phyloP scores from a whole-genome alignment of 495 filamentous ascomycete genomes.

The Ramalina intermedia region DNA sequence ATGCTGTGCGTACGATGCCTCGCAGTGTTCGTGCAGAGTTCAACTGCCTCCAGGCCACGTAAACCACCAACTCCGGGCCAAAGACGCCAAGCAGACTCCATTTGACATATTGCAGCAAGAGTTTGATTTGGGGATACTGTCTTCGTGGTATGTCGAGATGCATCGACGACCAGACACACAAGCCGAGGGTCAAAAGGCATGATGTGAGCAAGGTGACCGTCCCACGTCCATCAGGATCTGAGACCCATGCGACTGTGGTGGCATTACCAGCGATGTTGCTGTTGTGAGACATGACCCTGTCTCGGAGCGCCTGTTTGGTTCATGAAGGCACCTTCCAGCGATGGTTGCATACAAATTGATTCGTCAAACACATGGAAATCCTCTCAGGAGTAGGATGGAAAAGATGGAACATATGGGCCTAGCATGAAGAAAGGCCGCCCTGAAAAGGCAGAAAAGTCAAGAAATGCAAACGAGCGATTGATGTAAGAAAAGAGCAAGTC shows the following conservation, averaged over 20 bases:
- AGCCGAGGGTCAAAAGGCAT: conserved; percentile 21
- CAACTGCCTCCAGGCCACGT: conserved; percentile 7
- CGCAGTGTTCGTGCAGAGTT: conserved; percentile 1
- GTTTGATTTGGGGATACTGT: not conserved
- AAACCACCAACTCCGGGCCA: conserved; percentile 3
- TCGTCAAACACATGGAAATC: too few species aligned
- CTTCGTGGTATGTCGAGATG: conserved; percentile 23
- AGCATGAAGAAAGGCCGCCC: too few species aligned
- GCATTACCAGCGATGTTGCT: too few species aligned
- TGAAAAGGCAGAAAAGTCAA: too few species aligned
- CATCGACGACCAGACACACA: conserved; percentile 29
- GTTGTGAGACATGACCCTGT: too few species aligned
- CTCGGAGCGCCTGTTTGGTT: too few species aligned
- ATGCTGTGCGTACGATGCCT: not conserved
- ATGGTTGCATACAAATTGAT: too few species aligned
- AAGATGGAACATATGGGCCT: too few species aligned
- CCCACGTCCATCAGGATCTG: conserved; percentile 13
- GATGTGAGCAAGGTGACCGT: conserved; percentile 21
- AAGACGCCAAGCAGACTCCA: not conserved
- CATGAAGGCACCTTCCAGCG: too few species aligned
- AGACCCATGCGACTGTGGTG: not conserved
- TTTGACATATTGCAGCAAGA: not conserved
- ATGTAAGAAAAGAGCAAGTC: too few species aligned
- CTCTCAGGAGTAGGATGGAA: too few species aligned
- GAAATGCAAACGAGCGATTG: too few species aligned